A percentile compares a stretch with the other conserved stretches of the same genome.
Evolutionary conservation across 2,329 filamentous ascomycete genomes (phyloP).

Genomic region (Colletotrichum liaoningense): DNA sequence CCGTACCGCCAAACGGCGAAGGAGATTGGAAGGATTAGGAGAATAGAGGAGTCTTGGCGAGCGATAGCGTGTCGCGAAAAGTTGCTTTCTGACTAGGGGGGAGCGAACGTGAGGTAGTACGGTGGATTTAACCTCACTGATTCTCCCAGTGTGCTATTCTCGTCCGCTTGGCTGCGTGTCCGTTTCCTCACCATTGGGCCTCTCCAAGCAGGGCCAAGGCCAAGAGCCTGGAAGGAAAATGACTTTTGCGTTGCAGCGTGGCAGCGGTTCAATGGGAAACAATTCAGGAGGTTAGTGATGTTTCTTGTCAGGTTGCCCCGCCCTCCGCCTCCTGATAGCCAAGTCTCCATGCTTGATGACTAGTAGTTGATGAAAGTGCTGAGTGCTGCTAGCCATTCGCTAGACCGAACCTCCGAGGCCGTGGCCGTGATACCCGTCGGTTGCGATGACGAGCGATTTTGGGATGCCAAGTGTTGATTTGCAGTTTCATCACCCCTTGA

Average conservation of each 20-base stretch:
- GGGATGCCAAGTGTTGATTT: conserved; percentile 16
- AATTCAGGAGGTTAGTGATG: neutral
- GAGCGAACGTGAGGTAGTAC: neutral
- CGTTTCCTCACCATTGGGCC: neutral
- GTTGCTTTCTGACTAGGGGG: neutral
- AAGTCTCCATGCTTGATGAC: neutral
- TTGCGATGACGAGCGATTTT: neutral
- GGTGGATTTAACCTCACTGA: conserved; percentile 13
- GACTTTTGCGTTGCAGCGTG: neutral
- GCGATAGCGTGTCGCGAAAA: conserved; percentile 19
- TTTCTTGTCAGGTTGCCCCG: neutral
- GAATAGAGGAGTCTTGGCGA: conserved; percentile 21
- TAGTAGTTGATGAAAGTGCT: neutral
- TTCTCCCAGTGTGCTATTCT: conserved; percentile 8
- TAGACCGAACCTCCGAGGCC: neutral
- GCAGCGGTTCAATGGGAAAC: neutral
- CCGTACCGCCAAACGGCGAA: neutral
- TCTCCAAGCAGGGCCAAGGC: neutral
- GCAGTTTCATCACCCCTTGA: conserved; percentile 21
- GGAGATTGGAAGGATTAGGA: conserved; percentile 26
- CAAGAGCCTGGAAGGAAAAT: neutral
- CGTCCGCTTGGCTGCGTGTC: neutral
- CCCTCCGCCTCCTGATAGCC: neutral
- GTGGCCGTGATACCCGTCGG: neutral
- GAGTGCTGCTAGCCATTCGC: neutral